Evolutionary conservation across 768 basidiomycete species (phyloP).

Genomic region (Leucocoprinus birnbaumii): DNA sequence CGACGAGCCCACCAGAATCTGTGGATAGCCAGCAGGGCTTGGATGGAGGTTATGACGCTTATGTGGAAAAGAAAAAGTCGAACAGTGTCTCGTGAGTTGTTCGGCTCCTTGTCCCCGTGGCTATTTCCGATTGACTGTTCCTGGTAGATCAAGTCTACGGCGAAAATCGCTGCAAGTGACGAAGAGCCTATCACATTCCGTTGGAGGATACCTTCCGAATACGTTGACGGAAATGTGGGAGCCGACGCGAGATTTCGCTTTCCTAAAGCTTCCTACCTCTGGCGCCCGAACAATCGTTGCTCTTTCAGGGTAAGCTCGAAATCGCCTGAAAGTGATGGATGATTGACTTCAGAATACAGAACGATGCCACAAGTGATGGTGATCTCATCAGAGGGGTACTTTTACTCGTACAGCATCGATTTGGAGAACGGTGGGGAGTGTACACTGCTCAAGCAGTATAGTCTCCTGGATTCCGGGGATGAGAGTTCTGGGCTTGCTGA

Average conservation of each 20-base stretch:
- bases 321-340: not conserved
- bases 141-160: slow-evolving; percentile 38
- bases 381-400: slow-evolving; percentile 91
- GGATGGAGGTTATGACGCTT: slow-evolving; percentile 85
- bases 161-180: slow-evolving; percentile 74
- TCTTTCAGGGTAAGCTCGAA: slow-evolving; percentile 68
- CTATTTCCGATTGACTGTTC: not conserved
- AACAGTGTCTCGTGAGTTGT: slow-evolving; percentile 53
- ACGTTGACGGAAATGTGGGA: slow-evolving; percentile 97
- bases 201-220: slow-evolving; percentile 85
- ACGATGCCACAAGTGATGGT: slow-evolving; percentile 98
- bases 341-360: slow-evolving; percentile 31
- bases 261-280: slow-evolving; percentile 73
- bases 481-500: slow-evolving; percentile 4
- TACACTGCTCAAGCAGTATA: slow-evolving; percentile 91
- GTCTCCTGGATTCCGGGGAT: slow-evolving; percentile 19
- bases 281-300: slow-evolving; percentile 87
- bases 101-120: not conserved
- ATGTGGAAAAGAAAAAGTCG: slow-evolving; percentile 74
- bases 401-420: slow-evolving; percentile 95
- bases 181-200: slow-evolving; percentile 69
- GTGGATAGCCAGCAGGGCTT: slow-evolving; percentile 59
- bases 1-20: slow-evolving; percentile 62
- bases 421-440: slow-evolving; percentile 96
- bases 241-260: slow-evolving; percentile 92